Evolutionary conservation across 2,329 filamentous ascomycete genomes (phyloP), one percentile per base, ranked within the genome.

Genomic region (Ophioceras dolichostomum): DNA sequence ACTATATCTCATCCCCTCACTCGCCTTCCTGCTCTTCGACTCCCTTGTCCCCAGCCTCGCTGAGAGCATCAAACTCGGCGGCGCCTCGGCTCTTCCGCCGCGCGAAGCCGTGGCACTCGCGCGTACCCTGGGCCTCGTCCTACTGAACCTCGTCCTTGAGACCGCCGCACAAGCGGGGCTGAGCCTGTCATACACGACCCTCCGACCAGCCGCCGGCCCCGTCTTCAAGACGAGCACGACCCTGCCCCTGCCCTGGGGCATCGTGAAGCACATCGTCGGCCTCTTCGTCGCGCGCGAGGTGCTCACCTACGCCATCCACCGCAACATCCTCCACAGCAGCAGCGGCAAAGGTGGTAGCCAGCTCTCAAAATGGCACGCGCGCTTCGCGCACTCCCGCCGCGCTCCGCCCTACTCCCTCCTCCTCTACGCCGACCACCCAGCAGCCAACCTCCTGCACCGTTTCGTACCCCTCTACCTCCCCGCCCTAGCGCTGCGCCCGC

Each of bases 1-100:
- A 4, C 76, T 88, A 49, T 93, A 79, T 59, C 61, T 91, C 3
- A 37, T 83, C 0, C 87, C 87, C 0, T 83, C 84, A 0, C 54
- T 83, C 1, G 42, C 80, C 10, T 86, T 86, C 49, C 73, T 91
- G 2, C 50, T 77, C 3, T 79, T 94, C 51, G 87, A 94, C 53
- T 64, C 72, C 3, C 54, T 74, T 1, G 49, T 87, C 0, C 86
- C 88, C 0, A 80, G 75, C 39, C 62, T 88, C 3, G 70, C 81
- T 6, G 69, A 74, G 17, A 66, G 66, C 16, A 60, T 89, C 55
- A 94, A 94, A 53, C 66, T 75, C 35, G 74, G 79, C 43, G 82
- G 69, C 18, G 49, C 58, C 4, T 46, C 56, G 12, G 66, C 65
- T 6, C 53, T 75, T 1, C 70, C 71, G 4, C 65, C 65, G 1